These are phyloP conservation scores for Rhizophlyctis rosea DNA, from an alignment of 192 early-diverging fungal genomes.

Conservation along the genomic window DNA sequence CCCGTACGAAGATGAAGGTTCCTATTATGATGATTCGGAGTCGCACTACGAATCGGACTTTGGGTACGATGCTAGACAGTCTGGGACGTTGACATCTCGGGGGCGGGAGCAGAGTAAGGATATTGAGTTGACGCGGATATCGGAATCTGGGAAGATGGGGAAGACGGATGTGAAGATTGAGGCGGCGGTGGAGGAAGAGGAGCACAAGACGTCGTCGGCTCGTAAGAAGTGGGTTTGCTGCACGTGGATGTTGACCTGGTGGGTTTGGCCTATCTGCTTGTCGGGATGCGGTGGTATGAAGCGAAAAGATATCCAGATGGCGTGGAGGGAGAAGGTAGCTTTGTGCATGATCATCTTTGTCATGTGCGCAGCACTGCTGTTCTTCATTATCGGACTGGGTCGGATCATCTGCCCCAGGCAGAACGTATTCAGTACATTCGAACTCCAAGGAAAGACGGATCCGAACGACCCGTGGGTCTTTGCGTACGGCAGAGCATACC, in stretches of 20 bases:
- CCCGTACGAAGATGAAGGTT: constrained; percentile 17
- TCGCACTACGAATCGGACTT: constrained; percentile 31
- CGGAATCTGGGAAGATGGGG: not conserved
- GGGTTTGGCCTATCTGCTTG: constrained; percentile 64
- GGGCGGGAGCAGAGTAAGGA: not conserved
- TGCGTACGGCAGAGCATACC: constrained; percentile 47
- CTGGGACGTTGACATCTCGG: not conserved
- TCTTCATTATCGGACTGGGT: constrained; percentile 85
- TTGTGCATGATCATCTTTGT: constrained; percentile 80
- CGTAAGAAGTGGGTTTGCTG: constrained; percentile 63
- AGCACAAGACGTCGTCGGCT: constrained; percentile 50
- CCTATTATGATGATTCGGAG: constrained; percentile 26
- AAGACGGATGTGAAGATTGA: not conserved
- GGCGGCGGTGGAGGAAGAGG: constrained; percentile 9
- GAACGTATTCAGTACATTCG: constrained; percentile 43
- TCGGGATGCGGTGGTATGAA: constrained; percentile 66
- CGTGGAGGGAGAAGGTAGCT: constrained; percentile 87
- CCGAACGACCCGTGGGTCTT: constrained; percentile 40
- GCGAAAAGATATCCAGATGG: constrained; percentile 88
- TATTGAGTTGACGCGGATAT: not conserved
- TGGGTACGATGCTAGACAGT: constrained; percentile 11
- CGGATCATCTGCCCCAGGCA: constrained; percentile 79
- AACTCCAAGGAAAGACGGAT: constrained; percentile 25
- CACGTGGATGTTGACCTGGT: constrained; percentile 85
- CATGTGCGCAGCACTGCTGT: constrained; percentile 72